Evolutionary conservation across 331 rosid genomes (phyloP), one percentile per base, ranked within the genome.

Genomic region (Phaseolus coccineus): DNA sequence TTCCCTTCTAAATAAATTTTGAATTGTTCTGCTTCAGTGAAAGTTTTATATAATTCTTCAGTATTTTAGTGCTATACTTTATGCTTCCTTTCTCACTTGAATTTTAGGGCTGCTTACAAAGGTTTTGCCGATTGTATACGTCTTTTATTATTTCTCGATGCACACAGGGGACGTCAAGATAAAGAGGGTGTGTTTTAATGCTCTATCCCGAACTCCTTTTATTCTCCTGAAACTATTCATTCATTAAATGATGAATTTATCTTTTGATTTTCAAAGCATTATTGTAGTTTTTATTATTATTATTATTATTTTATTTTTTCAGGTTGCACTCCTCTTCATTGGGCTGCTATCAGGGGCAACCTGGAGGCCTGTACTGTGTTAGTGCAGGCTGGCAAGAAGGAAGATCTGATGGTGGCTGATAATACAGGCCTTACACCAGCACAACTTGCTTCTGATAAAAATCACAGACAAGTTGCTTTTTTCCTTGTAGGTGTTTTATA

Each of bases 251-350:
- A 25, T 61, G 62, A 71, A 33, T n/a, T 44, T 14, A 13, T 79
- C 22, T 68, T 9, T 66, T 76, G 33, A 61, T 59, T 76, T 78
- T 74, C 44, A 33, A 66, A 62, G 76, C 50, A 33, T 65, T 37
- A 11, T 51, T 57, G 4, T 71, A 35, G 30, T 56, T 51, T 35
- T 35, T 35, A 1, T 30, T 30, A 1, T 30, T 30, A 30, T 30
- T 19, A 15, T 67, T 73, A 14, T 73, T 84, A 68, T 69, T 77
- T 51, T 33, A 64, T 42, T 72, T 77, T 76, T 80, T 78, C 87
- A 96, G 99, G 98, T 81, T 91, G 97, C 86, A 91, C 97, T 80
- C 98, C 99, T 83, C 89, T 96, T 78, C 99, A 96, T 77, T 96
- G 98, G 99, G 96, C 99, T 85, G 99, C 99, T 69, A 89, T 91